These are phyloP conservation scores for Epicoccum sorghinum DNA, from an alignment of 2,329 filamentous ascomycete genomes.

Conservation along the genomic window DNA sequence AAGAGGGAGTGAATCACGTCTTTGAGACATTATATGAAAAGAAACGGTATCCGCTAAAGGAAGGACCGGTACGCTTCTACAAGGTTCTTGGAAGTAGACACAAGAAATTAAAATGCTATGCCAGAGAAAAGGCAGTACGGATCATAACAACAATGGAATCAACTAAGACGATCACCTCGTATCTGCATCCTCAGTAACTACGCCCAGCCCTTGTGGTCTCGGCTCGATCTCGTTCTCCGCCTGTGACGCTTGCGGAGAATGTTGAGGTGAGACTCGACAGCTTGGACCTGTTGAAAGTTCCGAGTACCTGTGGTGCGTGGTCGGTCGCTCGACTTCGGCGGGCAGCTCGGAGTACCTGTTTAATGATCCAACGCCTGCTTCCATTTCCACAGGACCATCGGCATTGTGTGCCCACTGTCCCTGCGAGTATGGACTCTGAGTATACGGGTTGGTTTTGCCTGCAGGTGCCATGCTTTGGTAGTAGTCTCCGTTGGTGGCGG, in stretches of 20 bases:
- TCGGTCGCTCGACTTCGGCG: constrained; percentile 17
- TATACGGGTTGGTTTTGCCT: constrained; percentile 18
- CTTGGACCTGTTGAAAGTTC: constrained; percentile 30
- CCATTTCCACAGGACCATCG: constrained; percentile 27
- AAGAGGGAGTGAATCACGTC: not conserved
- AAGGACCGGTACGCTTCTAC: not conserved
- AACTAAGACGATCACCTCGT: not conserved
- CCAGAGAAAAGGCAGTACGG: not conserved
- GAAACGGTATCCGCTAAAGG: not conserved
- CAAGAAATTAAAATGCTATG: not conserved
- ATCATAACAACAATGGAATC: not conserved
- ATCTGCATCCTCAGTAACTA: constrained; percentile 12
- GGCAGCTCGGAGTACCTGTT: constrained; percentile 33
- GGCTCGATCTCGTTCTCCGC: constrained; percentile 17
- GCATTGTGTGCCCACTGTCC: constrained; percentile 24
- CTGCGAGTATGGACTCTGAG: constrained; percentile 14
- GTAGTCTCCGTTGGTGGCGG: constrained; percentile 25
- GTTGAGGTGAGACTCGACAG: constrained; percentile 26
- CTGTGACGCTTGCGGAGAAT: constrained; percentile 25
- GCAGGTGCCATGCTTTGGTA: constrained; percentile 18
- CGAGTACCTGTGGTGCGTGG: constrained; percentile 22
- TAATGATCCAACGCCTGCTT: constrained; percentile 16
- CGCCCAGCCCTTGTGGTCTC: constrained; percentile 21
- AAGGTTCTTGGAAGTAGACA: not conserved
- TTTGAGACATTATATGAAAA: not conserved